Base-by-base conservation (phyloP, 2,329 filamentous ascomycete species). In the Huntiella savannae region DNA sequence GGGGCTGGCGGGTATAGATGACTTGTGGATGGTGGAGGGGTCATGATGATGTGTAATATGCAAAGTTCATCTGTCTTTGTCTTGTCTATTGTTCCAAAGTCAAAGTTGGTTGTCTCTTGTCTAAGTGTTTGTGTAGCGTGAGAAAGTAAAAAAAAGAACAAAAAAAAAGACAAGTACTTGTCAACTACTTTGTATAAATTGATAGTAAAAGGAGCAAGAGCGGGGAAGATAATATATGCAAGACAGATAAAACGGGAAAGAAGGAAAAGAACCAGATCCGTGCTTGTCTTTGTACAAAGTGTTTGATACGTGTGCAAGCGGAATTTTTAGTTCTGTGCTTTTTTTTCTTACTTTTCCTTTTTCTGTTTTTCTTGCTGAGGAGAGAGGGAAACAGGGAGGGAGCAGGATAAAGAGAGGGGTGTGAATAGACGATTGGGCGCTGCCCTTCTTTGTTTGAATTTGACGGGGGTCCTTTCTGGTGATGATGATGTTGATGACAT, bases 141-240 rank as follows among this genome's bases (percentile, higher is more conserved):
- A 16, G 32, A 34, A 6, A 13, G 7, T 40, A 40, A 22, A 40
- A n/a, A n/a, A 39, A 15, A 37, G 33, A 28, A 33, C 28, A 11
- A 37, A 17, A 39, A 39, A 33, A 46, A 33, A 46, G 19, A 40
- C 36, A 46, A 34, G 45, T 40, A 37, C 39, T n/a, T 16, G 11
- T 4, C 11, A 39, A 13, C 17, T 28, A 22, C 39, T 15, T 32
- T 33, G 35, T n/a, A 22, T 22, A 10, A 19, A 45, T 37, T 15
- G 37, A 37, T 10, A 28, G 16, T 12, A 45, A 35, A 19, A 45
- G 37, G 35, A 19, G 6, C 15, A 32, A 39, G 19, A 12, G 33
- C 8, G 32, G 11, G 33, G 16, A 42, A 22, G 32, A 41, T 15
- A 28, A 19, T 17, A 17, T 35, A 17, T 35, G 22, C 4, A n/a